These are phyloP conservation scores for Solidago caesia DNA, from an alignment of 129 eudicot species.

Conservation along the genomic window DNA sequence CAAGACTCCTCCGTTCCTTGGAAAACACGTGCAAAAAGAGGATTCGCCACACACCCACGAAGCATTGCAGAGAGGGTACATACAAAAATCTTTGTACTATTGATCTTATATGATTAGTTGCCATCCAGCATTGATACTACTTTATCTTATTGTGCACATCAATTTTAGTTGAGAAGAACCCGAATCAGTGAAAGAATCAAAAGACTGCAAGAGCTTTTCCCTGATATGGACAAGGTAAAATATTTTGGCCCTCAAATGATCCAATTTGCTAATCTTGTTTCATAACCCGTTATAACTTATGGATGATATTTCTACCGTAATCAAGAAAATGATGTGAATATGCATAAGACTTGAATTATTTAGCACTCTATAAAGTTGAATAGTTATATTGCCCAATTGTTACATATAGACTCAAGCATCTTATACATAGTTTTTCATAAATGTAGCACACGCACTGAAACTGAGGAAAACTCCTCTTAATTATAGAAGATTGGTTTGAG, in stretches of 20 bases:
- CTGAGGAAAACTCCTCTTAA: not conserved
- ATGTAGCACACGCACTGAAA: not conserved
- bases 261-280: not conserved
- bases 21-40: constrained; percentile 85
- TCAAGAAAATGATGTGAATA: not conserved
- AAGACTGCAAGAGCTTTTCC: constrained; percentile 92
- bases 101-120: not conserved
- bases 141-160: not conserved
- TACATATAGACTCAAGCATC: not conserved
- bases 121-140: constrained; percentile 12
- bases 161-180: constrained; percentile 72
- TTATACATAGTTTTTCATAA: too few species aligned
- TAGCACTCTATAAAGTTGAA: not conserved
- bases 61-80: constrained; percentile 98
- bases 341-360: not conserved
- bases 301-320: not conserved
- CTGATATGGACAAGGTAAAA: constrained; percentile 90
- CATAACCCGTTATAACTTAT: not conserved
- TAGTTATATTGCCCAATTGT: not conserved
- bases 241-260: not conserved
- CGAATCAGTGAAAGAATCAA: constrained; percentile 89
- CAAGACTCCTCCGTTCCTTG: constrained; percentile 64
- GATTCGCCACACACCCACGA: constrained; percentile 93
- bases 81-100: constrained; percentile 19
- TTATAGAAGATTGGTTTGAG: not conserved